A percentile compares a stretch with the other conserved stretches of the same genome.
Evolutionary conservation across 2,329 filamentous ascomycete genomes (phyloP).

Genomic region (Elsinoe necatrix): DNA sequence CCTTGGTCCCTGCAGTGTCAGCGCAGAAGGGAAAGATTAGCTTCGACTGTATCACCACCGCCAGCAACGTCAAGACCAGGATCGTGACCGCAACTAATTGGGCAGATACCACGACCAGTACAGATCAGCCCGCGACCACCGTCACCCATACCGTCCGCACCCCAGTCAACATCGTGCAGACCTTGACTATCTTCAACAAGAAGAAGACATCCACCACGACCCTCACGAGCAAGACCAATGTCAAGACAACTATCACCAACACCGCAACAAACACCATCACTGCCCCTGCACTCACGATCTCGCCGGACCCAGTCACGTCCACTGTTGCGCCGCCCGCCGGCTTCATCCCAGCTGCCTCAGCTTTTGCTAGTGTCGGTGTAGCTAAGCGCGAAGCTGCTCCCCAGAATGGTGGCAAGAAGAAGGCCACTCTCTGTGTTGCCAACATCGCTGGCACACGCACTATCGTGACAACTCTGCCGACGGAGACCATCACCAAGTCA

Average conservation of each 20-base stretch:
- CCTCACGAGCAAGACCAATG: background rate
- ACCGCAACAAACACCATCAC: background rate
- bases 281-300: background rate
- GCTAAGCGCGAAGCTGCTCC: background rate
- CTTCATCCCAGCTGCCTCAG: slow-evolving; percentile 9
- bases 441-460: background rate
- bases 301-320: background rate
- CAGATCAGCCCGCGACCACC: background rate
- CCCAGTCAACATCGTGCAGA: slow-evolving; percentile 4
- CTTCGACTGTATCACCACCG: background rate
- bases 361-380: background rate
- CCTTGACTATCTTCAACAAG: background rate
- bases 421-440: background rate
- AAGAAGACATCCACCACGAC: background rate
- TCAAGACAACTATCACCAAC: background rate
- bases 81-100: background rate
- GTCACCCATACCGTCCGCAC: background rate
- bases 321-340: slow-evolving; percentile 4
- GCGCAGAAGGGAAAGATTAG: background rate
- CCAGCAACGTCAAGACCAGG: background rate
- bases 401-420: background rate
- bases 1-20: background rate
- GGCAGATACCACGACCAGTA: background rate
- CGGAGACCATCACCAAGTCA: slow-evolving; percentile 1
- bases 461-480: background rate